These are phyloP conservation scores for Penicillium angulare DNA, from an alignment of 495 filamentous ascomycete species.

Conservation along the genomic window DNA sequence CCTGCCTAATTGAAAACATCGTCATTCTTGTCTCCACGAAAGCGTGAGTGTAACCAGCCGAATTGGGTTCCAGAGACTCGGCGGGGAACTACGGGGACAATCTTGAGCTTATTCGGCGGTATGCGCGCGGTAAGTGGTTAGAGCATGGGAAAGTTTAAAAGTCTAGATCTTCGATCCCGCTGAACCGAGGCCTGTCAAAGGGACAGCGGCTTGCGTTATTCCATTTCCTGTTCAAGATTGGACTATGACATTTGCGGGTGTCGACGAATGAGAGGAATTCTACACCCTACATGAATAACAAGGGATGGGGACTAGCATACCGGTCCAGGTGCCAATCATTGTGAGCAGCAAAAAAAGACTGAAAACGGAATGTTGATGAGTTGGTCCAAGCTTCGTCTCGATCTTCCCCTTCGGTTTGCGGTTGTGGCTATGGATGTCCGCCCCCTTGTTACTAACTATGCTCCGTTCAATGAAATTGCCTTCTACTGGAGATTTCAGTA, in stretches of 20 bases:
- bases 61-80: constrained; percentile 9
- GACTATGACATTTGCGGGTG: constrained; percentile 8
- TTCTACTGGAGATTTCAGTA: too few relatives aligned
- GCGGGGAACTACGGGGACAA: background rate
- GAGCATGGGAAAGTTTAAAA: constrained; percentile 6
- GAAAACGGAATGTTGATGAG: constrained; percentile 18
- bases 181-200: background rate
- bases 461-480: too few relatives aligned
- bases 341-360: constrained; percentile 2
- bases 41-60: constrained; percentile 25
- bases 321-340: constrained; percentile 11
- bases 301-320: background rate
- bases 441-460: constrained; percentile 6
- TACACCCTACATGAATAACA: background rate
- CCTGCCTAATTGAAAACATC: constrained; percentile 18
- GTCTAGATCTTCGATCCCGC: constrained; percentile 10
- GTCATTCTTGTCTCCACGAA: constrained; percentile 4
- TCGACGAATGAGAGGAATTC: background rate
- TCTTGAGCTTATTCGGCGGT: constrained; percentile 7
- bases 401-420: constrained; percentile 13
- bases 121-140: constrained; percentile 16
- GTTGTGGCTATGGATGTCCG: too few relatives aligned
- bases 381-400: background rate
- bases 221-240: constrained; percentile 1
- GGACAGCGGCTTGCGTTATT: constrained; percentile 7